Percentiles rank a stretch among this genome's conserved stretches.
Conservation (phyloP, 495 filamentous ascomycete genomes). For the Pseudoneurospora amorphoporcata region DNA sequence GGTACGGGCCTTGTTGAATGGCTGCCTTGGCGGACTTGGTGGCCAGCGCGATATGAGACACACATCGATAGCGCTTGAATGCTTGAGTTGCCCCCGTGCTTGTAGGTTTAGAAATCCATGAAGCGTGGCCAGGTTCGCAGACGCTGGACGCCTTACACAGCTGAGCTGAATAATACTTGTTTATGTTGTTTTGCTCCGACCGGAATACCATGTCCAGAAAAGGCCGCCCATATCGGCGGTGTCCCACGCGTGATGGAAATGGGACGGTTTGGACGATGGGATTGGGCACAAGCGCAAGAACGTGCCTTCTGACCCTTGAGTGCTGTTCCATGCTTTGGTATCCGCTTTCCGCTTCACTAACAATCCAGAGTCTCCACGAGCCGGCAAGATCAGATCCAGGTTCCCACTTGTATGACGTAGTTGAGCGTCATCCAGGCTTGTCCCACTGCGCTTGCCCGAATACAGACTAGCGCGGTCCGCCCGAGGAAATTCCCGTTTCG, state of each 20-base stretch:
- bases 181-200: neutral
- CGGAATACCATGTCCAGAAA: neutral
- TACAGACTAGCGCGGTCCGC: neutral
- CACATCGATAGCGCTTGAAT: neutral
- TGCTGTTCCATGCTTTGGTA: neutral
- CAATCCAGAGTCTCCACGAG: neutral
- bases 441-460: neutral
- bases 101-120: neutral
- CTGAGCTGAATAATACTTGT: neutral
- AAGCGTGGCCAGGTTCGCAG: neutral
- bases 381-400: neutral
- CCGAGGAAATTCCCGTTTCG: neutral
- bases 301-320: neutral
- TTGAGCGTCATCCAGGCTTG: neutral
- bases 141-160: neutral
- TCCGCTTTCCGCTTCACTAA: neutral
- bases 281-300: neutral
- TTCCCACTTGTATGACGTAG: neutral
- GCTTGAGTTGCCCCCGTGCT: neutral
- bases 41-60: neutral
- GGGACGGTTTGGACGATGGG: neutral
- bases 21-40: neutral
- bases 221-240: neutral
- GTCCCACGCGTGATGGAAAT: neutral
- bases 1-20: neutral